Evolutionary conservation across 495 filamentous ascomycete genomes (phyloP), one percentile per base, ranked within the genome.

Genomic region (Penicillium antarcticum): DNA sequence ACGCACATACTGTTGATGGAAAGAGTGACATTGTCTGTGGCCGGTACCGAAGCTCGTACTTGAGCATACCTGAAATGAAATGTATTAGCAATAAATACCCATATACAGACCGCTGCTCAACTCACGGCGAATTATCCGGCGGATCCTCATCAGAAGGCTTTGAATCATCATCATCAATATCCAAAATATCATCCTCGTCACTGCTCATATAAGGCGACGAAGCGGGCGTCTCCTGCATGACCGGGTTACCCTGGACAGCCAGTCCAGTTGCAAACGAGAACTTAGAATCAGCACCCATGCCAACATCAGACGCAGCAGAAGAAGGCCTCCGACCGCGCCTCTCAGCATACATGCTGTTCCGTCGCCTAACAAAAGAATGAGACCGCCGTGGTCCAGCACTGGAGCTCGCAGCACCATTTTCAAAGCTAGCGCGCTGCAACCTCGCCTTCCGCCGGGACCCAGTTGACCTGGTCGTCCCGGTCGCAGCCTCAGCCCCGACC

Each of bases 41-140:
- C 81, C 7, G 84, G 75, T 8, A 92, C 88, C 0, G 86, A 88
- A 21, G 89, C 89, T 46, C 89, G 80, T 4, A 92, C 89, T 73
- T 88, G 83, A 8, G 86, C 61, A 66, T 90, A 79, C 9, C 58
- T 61, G 48, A 18, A 8, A 38, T 2, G 11, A 33, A 16, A 4
- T 38, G 6, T 19, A 45, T 57, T n/a, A 57, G 41, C 43, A 53
- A 37, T 29, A 18, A 19, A 23, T 19, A 12, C 23, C 5, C 0
- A 19, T 24, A 17, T 13, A 12, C 39, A 42, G 39, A 29, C 26
- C 17, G 18, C n/a, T 19, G 14, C 18, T 13, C 19, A 16, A 48
- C 58, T 38, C 40, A 61, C 39, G 65, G 65, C 9, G 65, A 68
- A 52, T 68, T 68, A 32, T 68, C 65, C 10, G 65, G 65, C 32